phyloP scores from a whole-genome alignment of 1,284 basidiomycete genomes.

The Porodaedalea pini region DNA sequence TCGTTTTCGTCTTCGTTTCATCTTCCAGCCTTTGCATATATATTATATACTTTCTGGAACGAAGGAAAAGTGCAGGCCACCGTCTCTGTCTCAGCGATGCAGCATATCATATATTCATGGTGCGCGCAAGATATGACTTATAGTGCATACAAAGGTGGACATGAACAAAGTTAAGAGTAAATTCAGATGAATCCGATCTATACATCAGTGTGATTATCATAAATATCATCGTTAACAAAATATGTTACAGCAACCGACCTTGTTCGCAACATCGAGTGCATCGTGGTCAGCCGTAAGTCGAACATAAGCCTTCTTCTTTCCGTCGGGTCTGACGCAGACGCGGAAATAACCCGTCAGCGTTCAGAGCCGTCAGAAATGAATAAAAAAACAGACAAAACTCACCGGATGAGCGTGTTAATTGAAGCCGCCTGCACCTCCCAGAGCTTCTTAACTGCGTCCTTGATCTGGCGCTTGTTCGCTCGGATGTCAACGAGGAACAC shows the following conservation, averaged over 20 bases:
- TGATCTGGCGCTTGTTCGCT: constrained; percentile 98
- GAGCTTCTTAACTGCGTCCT: constrained; percentile 98
- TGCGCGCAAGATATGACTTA: too few species aligned
- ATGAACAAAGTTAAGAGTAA: constrained; percentile 16
- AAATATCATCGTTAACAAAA: neutral
- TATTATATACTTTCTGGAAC: too few species aligned
- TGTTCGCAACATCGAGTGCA: constrained; percentile 98
- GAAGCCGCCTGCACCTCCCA: constrained; percentile 96
- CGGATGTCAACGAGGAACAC: constrained; percentile 96
- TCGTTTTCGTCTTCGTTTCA: neutral
- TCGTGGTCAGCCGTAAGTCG: constrained; percentile 94
- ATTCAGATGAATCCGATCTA: constrained; percentile 81
- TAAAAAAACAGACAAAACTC: constrained; percentile 6
- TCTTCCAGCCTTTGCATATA: too few species aligned
- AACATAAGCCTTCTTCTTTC: constrained; percentile 99
- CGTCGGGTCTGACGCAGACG: constrained; percentile 72
- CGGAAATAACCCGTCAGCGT: neutral
- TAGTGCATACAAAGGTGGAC: constrained; percentile 12
- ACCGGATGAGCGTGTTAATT: constrained; percentile 98
- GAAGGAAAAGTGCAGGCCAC: too few species aligned
- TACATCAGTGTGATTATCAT: constrained; percentile 9
- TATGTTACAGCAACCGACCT: constrained; percentile 53
- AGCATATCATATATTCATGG: constrained; percentile 13
- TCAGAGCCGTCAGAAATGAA: neutral
- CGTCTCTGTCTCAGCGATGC: neutral